Conservation (phyloP, 2,329 filamentous ascomycete species). For the Penicillium italicum region DNA sequence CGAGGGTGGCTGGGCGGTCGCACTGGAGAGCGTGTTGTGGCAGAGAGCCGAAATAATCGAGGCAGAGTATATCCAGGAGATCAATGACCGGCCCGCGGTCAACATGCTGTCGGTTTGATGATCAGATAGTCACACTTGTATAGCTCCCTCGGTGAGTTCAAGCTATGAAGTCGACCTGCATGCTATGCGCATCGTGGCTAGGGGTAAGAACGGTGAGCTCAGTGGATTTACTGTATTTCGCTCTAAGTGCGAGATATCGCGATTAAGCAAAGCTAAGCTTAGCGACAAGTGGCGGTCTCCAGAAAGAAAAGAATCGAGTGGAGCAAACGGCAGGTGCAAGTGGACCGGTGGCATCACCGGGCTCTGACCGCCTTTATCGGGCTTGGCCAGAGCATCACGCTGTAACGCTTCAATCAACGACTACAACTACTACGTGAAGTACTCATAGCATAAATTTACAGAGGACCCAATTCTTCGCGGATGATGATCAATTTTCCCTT, state of each 20-base stretch:
- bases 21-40: constrained; percentile 2
- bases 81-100: constrained; percentile 10
- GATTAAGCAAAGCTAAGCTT: background rate
- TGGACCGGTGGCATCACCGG: constrained; percentile 22
- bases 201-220: constrained; percentile 10
- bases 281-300: constrained; percentile 6
- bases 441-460: background rate
- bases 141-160: constrained; percentile 6
- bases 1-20: constrained; percentile 1
- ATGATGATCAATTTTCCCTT: constrained; percentile 21
- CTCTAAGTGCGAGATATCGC: background rate
- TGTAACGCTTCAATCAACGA: no score
- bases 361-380: constrained; percentile 17
- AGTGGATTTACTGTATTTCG: background rate
- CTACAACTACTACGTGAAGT: background rate
- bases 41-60: constrained; percentile 9
- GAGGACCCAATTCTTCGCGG: constrained; percentile 14
- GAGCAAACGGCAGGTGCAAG: constrained; percentile 6
- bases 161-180: background rate
- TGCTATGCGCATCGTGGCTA: constrained; percentile 15
- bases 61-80: constrained; percentile 5
- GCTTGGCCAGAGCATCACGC: no score
- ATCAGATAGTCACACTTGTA: background rate
- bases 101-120: constrained; percentile 12
- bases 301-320: constrained; percentile 1